Evolutionary conservation across 2,329 filamentous ascomycete species (phyloP), one percentile per base, ranked within the genome.

Genomic region (Aspergillus proliferans): DNA sequence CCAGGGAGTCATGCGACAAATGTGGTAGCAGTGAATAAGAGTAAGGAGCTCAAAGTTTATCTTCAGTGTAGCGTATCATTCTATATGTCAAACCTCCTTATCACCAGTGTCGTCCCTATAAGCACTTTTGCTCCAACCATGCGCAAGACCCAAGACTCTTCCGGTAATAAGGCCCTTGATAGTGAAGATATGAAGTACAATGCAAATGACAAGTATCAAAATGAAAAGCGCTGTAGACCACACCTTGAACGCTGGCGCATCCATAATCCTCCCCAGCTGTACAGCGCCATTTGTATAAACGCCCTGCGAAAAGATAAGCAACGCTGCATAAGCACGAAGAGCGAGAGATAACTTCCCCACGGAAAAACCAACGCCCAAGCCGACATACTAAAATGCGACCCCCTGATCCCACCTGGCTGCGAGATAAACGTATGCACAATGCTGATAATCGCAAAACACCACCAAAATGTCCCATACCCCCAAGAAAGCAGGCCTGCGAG

Each of bases 381-480:
- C 5, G 60, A 51, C 43, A 71, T 44, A 1, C 50, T 62, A 47
- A 69, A 72, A 1, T 43, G 50, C 6, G 63, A 56, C 9, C 49
- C 44, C 40, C 56, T 47, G 48, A 47, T 51, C 10, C 57, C 57
- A 0, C 54, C 51, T 12, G 52, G 52, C 54, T 61, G 59, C 41
- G 44, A 48, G 1, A 58, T 36, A 5, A 63, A 36, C 6, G 59
- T 60, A 56, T 67, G 60, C 12, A 52, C 30, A 26, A 70, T 68
- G 45, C 67, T 65, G 34, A 67, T 50, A 6, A 70, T 54, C 2
- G 69, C 68, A 49, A 74, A 69, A n/a, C 58, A 50, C 66, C 69
- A 71, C 71, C 71, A 75, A 36, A 74, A 71, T 3, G 67, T 64
- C 0, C 62, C 68, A 42, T 68, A 65, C 0, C 71, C 72, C 64